Base-by-base conservation (phyloP, 106 monocot species). In the Apostasia shenzhenica region DNA sequence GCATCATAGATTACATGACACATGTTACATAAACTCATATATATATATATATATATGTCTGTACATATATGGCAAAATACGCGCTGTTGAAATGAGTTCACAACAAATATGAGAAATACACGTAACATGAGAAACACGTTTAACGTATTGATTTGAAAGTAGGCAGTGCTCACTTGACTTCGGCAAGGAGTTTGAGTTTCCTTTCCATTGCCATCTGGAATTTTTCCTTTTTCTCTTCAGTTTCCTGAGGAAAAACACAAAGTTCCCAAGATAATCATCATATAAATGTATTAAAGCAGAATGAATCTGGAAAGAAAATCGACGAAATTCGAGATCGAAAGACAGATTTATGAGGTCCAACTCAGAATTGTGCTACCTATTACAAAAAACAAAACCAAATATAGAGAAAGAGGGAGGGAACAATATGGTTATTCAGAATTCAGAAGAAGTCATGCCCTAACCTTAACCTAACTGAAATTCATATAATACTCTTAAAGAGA, bases 161-260 rank as follows among this genome's bases (percentile, higher is more conserved):
- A 58, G 13, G 10, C 5, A 49, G 63, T 41, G 38, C 56, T 60
- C 81, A 85, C 85, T 72, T 81, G 78, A 81, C 73, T 85, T 85
- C 81, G 69, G 77, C 72, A 41, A 69, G 52, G 14, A 85, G 75
- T 60, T 26, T 75, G 12, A 42, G 64, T 45, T 79, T 81, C 67
- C 69, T 81, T 54, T 75, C 68, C 37, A 75, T 72, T 6, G 47
- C 63, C 78, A 69, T 78, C n/a, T 78, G 59, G 12, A 85, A 66
- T 75, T 54, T 72, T 71, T 68, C 69, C 55, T 57, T 72, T 52
- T 81, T 85, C 60, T 75, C 81, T 81, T 78, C 64, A 55, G 72
- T 65, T 75, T 85, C 85, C 85, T 85, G 77, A 53, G 47, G 59
- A 74, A 48, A 64, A 46, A 10, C 14, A 8, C 42, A 64, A 48